A percentile compares a stretch with the other conserved stretches of the same genome.
Evolutionary conservation across 768 basidiomycete species (phyloP).

Genomic region (Tephrocybe sp.): DNA sequence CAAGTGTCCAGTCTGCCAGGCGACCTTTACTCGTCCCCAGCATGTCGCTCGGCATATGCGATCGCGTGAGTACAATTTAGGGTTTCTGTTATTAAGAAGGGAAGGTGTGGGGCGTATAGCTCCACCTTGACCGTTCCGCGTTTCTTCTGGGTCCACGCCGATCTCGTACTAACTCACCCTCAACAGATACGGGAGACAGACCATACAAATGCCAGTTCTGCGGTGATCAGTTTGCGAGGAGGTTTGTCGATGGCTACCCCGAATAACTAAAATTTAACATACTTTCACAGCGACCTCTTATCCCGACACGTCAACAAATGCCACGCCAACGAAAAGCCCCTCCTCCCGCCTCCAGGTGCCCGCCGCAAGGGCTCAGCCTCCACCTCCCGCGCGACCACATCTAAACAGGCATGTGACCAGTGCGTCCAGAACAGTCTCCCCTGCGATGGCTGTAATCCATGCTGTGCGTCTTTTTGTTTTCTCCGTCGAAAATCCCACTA

Average conservation of each 20-base stretch:
- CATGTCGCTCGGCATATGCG: slow-evolving; percentile 92
- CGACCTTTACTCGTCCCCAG: slow-evolving; percentile 86
- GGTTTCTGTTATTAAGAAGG: no score
- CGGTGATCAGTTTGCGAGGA: slow-evolving; percentile 88
- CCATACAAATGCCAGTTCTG: slow-evolving; percentile 89
- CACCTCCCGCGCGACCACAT: slow-evolving; percentile 71
- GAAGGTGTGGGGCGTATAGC: not conserved
- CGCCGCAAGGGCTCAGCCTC: slow-evolving; percentile 69
- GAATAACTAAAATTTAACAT: not conserved
- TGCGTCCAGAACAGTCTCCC: slow-evolving; percentile 75
- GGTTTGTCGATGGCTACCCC: slow-evolving; percentile 37
- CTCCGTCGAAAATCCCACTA: no score
- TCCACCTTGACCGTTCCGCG: slow-evolving; percentile 10
- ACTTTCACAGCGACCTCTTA: slow-evolving; percentile 67
- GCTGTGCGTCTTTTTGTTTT: slow-evolving; percentile 47
- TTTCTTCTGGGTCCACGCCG: no score
- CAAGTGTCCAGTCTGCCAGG: slow-evolving; percentile 85
- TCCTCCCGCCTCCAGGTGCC: slow-evolving; percentile 35
- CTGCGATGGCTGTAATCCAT: slow-evolving; percentile 80
- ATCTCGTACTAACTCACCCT: no score
- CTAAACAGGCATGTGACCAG: slow-evolving; percentile 84
- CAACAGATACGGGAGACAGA: slow-evolving; percentile 81
- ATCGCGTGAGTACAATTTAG: slow-evolving; percentile 76
- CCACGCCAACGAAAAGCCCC: slow-evolving; percentile 72
- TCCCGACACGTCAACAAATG: slow-evolving; percentile 89